These are phyloP conservation scores for Erysimum pusillum DNA, from an alignment of 441 rosid genomes.

Conservation along the genomic window DNA sequence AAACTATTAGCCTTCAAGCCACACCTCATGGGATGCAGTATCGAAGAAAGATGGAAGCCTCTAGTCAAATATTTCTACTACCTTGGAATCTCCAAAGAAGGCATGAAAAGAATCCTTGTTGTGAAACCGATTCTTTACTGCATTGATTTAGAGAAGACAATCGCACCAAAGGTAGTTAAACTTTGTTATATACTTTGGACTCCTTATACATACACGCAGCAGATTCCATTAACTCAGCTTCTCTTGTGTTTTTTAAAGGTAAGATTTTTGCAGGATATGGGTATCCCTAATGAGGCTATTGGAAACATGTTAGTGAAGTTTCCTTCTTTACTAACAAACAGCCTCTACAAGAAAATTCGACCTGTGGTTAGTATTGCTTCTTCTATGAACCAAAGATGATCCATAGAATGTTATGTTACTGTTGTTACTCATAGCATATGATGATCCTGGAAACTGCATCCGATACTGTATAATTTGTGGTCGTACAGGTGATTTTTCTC, in stretches of 20 bases:
- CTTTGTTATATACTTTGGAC: neutral
- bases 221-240: constrained; percentile 32
- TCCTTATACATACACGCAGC: constrained; percentile 3
- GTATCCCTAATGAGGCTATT: constrained; percentile 75
- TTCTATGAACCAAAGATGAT: constrained; percentile 15
- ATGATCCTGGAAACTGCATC: neutral
- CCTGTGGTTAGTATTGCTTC: constrained; percentile 73
- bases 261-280: constrained; percentile 76
- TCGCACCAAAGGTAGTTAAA: constrained; percentile 72
- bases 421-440: neutral
- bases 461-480: constrained; percentile 21
- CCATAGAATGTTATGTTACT: neutral
- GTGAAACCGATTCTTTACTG: constrained; percentile 91
- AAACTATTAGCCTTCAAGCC: constrained; percentile 87
- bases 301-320: constrained; percentile 90
- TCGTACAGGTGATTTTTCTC: constrained; percentile 77
- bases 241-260: constrained; percentile 57
- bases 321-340: constrained; percentile 81
- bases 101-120: constrained; percentile 85
- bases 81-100: constrained; percentile 83
- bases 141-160: constrained; percentile 69
- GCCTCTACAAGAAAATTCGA: constrained; percentile 88
- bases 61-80: constrained; percentile 82
- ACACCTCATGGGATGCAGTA: constrained; percentile 81
- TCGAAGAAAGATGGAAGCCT: constrained; percentile 91